phyloP scores from a whole-genome alignment of 2,329 filamentous ascomycete genomes.

The Fusarium proliferatum region DNA sequence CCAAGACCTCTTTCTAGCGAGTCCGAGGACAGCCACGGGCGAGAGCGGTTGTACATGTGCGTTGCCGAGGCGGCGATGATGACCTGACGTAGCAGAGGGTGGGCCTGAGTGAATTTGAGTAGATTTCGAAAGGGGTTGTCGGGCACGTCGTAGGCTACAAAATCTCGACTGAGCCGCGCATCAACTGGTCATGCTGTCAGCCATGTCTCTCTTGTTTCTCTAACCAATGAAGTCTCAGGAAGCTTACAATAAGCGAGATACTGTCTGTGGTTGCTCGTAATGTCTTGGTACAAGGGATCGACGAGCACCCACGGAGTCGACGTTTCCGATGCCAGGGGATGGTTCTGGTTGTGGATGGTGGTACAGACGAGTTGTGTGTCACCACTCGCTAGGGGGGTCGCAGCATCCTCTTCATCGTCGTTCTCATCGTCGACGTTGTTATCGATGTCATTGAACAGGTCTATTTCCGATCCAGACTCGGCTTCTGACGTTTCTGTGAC shows the following conservation, averaged over 20 bases:
- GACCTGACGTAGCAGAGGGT: slow-evolving; percentile 59
- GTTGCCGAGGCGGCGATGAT: slow-evolving; percentile 61
- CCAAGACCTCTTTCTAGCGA: slow-evolving; percentile 42
- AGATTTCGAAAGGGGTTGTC: slow-evolving; percentile 61
- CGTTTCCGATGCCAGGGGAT: slow-evolving; percentile 34
- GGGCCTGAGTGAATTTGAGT: slow-evolving; percentile 54
- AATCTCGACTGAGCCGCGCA: slow-evolving; percentile 63
- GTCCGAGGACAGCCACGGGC: slow-evolving; percentile 46
- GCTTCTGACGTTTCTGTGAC: slow-evolving; percentile 23
- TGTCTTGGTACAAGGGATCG: slow-evolving; percentile 62
- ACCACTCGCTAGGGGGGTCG: slow-evolving; percentile 25
- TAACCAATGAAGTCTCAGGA: slow-evolving; percentile 12
- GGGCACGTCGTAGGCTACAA: slow-evolving; percentile 59
- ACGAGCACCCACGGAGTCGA: slow-evolving; percentile 54
- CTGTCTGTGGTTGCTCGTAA: slow-evolving; percentile 59
- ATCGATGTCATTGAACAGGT: slow-evolving; percentile 16
- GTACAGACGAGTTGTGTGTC: slow-evolving; percentile 46
- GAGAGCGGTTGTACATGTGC: slow-evolving; percentile 58
- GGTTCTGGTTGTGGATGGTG: slow-evolving; percentile 31
- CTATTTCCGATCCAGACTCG: slow-evolving; percentile 24
- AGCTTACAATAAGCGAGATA: slow-evolving; percentile 57
- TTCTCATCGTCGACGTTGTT: neutral
- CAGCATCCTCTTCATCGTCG: slow-evolving; percentile 26
- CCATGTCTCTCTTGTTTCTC: slow-evolving; percentile 29
- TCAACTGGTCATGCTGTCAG: slow-evolving; percentile 52